Conservation (phyloP, 164 flowering plant species). For the Nymphaea thermarum region DNA sequence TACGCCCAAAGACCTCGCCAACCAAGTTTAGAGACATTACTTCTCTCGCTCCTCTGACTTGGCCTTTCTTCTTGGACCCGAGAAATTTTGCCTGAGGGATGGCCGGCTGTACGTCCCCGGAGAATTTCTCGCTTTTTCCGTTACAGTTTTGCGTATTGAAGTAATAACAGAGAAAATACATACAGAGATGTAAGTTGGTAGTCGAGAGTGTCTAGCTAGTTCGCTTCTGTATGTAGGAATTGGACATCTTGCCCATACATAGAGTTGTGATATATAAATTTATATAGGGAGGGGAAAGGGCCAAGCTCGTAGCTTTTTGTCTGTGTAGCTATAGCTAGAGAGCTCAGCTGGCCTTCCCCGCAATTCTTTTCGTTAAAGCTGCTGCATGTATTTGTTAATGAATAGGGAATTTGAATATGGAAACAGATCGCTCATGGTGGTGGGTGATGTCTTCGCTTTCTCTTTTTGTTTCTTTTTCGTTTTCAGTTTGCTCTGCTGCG, state of each 20-base stretch:
- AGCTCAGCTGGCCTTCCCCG: neutral
- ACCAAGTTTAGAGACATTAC: conserved; percentile 19
- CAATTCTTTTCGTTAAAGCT: too few species aligned
- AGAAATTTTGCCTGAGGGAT: neutral
- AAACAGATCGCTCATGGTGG: neutral
- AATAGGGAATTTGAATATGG: neutral
- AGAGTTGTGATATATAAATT: too few species aligned
- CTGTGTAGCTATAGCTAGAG: neutral
- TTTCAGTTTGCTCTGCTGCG: neutral
- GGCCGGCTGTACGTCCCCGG: neutral
- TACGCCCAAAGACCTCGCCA: conserved; percentile 31
- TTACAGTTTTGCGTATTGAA: neutral
- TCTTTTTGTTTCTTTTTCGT: neutral
- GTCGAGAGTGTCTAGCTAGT: neutral
- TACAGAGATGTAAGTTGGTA: neutral
- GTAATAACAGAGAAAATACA: neutral
- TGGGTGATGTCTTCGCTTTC: neutral
- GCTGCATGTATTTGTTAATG: neutral
- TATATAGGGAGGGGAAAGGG: neutral
- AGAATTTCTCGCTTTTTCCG: neutral
- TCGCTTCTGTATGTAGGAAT: too few species aligned
- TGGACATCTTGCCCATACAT: too few species aligned
- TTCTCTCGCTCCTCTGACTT: neutral
- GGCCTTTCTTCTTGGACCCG: too few species aligned
- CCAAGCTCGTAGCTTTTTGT: neutral